phyloP scores from a whole-genome alignment of 2,329 filamentous ascomycete genomes.

The Ambrosiella cleistominuta region DNA sequence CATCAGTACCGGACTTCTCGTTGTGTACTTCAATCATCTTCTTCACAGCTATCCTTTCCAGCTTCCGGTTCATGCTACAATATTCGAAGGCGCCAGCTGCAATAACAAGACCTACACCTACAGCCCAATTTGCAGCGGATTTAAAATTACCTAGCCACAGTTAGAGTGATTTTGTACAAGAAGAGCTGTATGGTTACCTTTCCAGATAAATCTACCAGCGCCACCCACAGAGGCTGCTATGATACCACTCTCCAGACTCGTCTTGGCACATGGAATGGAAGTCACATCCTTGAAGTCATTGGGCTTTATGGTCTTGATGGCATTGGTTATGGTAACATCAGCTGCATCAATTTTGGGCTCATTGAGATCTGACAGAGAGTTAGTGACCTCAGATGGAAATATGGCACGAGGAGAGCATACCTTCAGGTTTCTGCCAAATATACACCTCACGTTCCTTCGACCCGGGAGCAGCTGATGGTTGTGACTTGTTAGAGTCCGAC shows the following conservation, averaged over 20 bases:
- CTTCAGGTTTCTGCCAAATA: constrained; percentile 9
- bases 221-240: constrained; percentile 60
- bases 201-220: constrained; percentile 53
- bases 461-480: not conserved
- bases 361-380: constrained; percentile 1
- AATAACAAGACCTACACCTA: constrained; percentile 53
- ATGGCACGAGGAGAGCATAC: not conserved
- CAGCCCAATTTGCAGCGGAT: constrained; percentile 69
- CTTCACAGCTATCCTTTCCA: constrained; percentile 71
- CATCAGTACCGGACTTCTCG: constrained; percentile 26
- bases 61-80: constrained; percentile 55
- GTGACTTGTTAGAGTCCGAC: constrained; percentile 1
- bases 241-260: constrained; percentile 71
- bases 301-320: constrained; percentile 46
- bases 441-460: constrained; percentile 7
- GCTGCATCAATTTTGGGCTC: not conserved
- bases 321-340: constrained; percentile 31
- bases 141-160: constrained; percentile 34
- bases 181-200: constrained; percentile 35
- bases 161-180: not conserved
- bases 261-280: constrained; percentile 66
- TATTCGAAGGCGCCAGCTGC: constrained; percentile 66
- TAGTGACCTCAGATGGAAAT: not conserved
- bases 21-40: constrained; percentile 59
- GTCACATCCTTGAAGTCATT: constrained; percentile 57